A percentile compares a stretch with the other conserved stretches of the same genome.
These are phyloP conservation scores for Dalechampia spathulata DNA, from an alignment of 441 rosid species.

Conservation along the genomic window DNA sequence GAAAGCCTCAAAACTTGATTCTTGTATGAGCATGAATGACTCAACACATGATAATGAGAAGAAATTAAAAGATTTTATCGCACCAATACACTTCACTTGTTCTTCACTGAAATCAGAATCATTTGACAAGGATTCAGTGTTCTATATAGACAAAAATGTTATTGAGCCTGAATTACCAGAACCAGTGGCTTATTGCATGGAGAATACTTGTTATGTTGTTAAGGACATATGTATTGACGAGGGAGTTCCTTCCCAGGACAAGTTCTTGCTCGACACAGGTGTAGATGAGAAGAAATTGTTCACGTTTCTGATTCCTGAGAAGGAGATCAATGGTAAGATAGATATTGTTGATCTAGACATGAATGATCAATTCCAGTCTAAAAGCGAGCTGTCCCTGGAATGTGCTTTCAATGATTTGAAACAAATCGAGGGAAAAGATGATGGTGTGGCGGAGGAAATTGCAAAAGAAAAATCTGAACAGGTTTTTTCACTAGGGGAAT, in stretches of 20 bases:
- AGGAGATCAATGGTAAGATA: constrained; percentile 13
- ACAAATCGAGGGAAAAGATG: too few relatives aligned
- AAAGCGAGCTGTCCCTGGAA: constrained; percentile 13
- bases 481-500: constrained; percentile 32
- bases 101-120: constrained; percentile 24
- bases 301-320: constrained; percentile 18
- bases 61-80: constrained; percentile 11
- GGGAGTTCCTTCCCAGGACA: constrained; percentile 51
- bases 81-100: constrained; percentile 17
- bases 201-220: too few relatives aligned
- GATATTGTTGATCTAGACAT: too few relatives aligned
- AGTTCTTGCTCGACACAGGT: constrained; percentile 39
- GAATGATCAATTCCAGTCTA: constrained; percentile 12
- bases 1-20: too few relatives aligned
- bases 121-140: constrained; percentile 28
- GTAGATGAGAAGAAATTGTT: constrained; percentile 18
- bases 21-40: too few relatives aligned
- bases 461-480: constrained; percentile 21
- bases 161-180: constrained; percentile 53
- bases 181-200: constrained; percentile 52
- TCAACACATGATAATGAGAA: constrained; percentile 21
- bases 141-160: constrained; percentile 49
- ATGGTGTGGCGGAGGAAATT: constrained; percentile 8
- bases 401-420: constrained; percentile 20
- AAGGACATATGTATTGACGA: constrained; percentile 76